Evolutionary conservation across 192 early-diverging fungal genomes (phyloP).

Genomic region (Rhizophagus clarus): DNA sequence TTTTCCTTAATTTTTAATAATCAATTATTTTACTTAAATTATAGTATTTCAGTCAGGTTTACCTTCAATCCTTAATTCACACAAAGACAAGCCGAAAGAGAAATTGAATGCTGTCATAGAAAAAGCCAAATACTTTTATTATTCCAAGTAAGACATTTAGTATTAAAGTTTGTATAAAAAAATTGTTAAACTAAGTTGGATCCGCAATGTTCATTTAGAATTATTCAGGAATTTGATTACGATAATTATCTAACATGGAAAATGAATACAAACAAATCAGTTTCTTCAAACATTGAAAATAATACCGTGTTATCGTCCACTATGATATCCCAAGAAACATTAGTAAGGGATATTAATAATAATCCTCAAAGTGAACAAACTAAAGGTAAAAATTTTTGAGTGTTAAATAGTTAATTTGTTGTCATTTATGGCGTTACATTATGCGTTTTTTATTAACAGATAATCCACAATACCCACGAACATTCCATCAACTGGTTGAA

Average conservation of each 20-base stretch:
- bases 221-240: slow-evolving; percentile 39
- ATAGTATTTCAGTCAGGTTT: slow-evolving; percentile 37
- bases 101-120: slow-evolving; percentile 30
- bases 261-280: neutral
- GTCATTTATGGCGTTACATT: neutral
- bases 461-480: slow-evolving; percentile 29
- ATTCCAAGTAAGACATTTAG: slow-evolving; percentile 39
- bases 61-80: slow-evolving; percentile 36
- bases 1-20: neutral
- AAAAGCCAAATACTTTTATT: slow-evolving; percentile 49
- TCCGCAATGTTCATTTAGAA: slow-evolving; percentile 24
- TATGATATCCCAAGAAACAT: neutral
- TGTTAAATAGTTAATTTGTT: neutral
- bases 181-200: neutral
- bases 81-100: slow-evolving; percentile 34
- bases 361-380: neutral
- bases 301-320: neutral
- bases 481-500: slow-evolving; percentile 47
- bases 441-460: neutral
- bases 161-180: neutral
- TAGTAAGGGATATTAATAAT: neutral
- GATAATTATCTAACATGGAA: slow-evolving; percentile 42
- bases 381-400: neutral
- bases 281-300: neutral
- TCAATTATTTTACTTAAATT: neutral